phyloP scores from a whole-genome alignment of 2,329 filamentous ascomycete species.

The Penicillium sp. region DNA sequence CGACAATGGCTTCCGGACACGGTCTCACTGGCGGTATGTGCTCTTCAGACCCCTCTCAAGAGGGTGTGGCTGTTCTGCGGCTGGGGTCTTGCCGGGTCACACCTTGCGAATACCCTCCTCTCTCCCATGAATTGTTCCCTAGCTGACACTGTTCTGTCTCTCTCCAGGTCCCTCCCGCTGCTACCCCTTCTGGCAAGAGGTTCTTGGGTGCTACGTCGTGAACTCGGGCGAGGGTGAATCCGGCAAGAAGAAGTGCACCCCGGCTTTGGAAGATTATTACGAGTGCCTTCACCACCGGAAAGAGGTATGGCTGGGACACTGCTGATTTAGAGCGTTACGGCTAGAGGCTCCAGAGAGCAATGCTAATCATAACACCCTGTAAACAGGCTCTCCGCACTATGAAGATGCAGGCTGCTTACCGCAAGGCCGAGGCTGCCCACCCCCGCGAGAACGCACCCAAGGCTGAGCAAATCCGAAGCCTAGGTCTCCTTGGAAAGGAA shows the following conservation, averaged over 20 bases:
- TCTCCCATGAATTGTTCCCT: constrained; percentile 19
- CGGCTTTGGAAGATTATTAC: constrained; percentile 92
- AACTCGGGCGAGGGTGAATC: constrained; percentile 81
- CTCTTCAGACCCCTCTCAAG: neutral
- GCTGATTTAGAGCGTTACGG: neutral
- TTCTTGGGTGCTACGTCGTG: constrained; percentile 96
- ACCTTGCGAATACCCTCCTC: constrained; percentile 24
- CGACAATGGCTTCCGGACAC: constrained; percentile 55
- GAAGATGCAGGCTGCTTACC: constrained; percentile 81
- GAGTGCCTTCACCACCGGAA: constrained; percentile 99
- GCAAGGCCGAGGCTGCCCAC: constrained; percentile 74
- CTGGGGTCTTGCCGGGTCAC: constrained; percentile 20
- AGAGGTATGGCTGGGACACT: constrained; percentile 67
- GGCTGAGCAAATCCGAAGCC: constrained; percentile 81
- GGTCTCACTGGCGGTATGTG: constrained; percentile 59
- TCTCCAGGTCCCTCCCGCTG: constrained; percentile 71
- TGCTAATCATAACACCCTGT: constrained; percentile 12
- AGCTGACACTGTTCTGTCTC: constrained; percentile 29
- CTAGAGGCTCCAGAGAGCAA: neutral
- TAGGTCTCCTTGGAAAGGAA: constrained; percentile 82
- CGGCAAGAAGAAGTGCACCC: constrained; percentile 85
- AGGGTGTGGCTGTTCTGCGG: constrained; percentile 14
- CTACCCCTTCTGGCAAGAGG: constrained; percentile 99
- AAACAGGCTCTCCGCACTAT: constrained; percentile 73
- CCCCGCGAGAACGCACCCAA: constrained; percentile 79